Base-by-base conservation (phyloP, 495 filamentous ascomycete species). In the Hypoxylon perforatum region DNA sequence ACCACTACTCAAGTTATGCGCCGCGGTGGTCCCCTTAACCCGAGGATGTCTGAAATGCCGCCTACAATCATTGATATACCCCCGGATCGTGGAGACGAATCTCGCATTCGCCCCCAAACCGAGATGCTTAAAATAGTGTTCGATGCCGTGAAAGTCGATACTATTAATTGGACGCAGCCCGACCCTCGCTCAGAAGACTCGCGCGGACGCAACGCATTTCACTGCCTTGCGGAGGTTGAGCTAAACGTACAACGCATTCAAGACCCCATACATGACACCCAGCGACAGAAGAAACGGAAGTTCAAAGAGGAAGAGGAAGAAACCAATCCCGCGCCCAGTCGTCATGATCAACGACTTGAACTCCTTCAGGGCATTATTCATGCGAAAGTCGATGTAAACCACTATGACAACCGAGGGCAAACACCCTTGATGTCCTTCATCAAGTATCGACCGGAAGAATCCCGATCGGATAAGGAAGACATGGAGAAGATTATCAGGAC, bases 391-490 rank as follows among this genome's bases (percentile, higher is more conserved):
- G 74, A 82, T 54, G 70, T 80, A 42, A 82, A 81, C 52, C 74
- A 79, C 36, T 82, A 82, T 58, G 77, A 82, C 69, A 67, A 50
- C 3, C 46, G 45, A 9, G 82, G 82, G 11, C 69, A 71, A 52
- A 82, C 82, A 0, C 75, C 78, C 0, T 71, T 85, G 10, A 82
- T 82, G 78, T 72, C 81, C 9, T 83, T 85, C 46, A 72, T 81
- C 33, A 53, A 62, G 19, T 71, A 81, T 49, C 69, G 82, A 21
- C 65, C 75, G 0, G 81, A 82, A 28, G 75, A 78, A 0, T 68
- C 74, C 12, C 62, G 57, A 35, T 55, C 22, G 12, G 72, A 73
- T 7, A 71, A 77, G 25, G 76, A 81, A 56, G 76, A 78, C 49
- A 79, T 76, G 52, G 69, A 77, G 60, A 71, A 63, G 33, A 66